Evolutionary conservation across 2,329 filamentous ascomycete genomes (phyloP).

Genomic region (Fusarium sacchari): DNA sequence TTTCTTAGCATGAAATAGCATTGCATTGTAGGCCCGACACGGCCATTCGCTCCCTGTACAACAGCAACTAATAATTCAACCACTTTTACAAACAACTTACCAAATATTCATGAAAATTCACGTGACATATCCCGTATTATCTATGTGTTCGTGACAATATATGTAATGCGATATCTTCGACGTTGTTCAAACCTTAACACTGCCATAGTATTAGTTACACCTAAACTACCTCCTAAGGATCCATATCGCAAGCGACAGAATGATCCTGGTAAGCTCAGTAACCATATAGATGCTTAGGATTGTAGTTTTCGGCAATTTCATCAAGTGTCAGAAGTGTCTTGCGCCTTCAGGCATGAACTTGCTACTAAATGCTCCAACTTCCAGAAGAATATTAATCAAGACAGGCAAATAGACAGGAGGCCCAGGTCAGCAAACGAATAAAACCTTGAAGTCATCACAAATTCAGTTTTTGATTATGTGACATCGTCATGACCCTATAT

Average conservation of each 20-base stretch:
- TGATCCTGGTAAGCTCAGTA: neutral
- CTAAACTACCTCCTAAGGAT: neutral
- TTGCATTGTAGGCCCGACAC: conserved; percentile 6
- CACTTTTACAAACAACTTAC: neutral
- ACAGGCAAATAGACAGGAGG: neutral
- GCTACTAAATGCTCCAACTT: neutral
- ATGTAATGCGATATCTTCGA: neutral
- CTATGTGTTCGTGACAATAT: neutral
- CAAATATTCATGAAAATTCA: neutral
- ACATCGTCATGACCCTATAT: neutral
- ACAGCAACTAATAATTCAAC: conserved; percentile 27
- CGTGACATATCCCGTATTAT: neutral
- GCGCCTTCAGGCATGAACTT: neutral
- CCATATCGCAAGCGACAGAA: neutral
- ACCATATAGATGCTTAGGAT: neutral
- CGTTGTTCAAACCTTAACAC: neutral
- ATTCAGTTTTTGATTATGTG: neutral
- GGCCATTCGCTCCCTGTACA: conserved; percentile 36
- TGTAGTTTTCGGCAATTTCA: neutral
- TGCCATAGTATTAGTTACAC: neutral
- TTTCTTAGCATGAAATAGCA: conserved; percentile 14
- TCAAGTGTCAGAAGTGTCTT: neutral
- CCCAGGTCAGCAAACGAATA: neutral
- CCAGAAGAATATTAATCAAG: no score
- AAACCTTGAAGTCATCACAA: no score